A percentile compares a stretch with the other conserved stretches of the same genome.
Evolutionary conservation across 495 filamentous ascomycete genomes (phyloP).

Genomic region (Podospora australis): DNA sequence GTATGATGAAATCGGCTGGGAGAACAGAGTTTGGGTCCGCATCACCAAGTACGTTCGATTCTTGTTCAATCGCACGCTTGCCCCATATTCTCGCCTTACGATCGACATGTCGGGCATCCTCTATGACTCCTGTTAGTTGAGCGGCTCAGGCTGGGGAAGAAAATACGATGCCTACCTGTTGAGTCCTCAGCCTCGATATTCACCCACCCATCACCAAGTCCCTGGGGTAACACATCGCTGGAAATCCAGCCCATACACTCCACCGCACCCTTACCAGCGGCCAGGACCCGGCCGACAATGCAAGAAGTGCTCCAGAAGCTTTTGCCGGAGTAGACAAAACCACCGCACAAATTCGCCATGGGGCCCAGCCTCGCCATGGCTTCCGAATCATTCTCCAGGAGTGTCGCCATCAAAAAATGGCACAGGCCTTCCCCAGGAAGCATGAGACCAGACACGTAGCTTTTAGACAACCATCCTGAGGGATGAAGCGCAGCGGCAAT

Average conservation of each 20-base stretch:
- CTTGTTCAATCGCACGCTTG: conserved; percentile 41
- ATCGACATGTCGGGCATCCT: conserved; percentile 34
- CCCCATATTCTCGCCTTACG: conserved; percentile 44
- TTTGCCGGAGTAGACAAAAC: conserved; percentile 61
- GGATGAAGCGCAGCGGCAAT: conserved; percentile 42
- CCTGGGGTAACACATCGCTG: conserved; percentile 47
- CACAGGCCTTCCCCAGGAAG: conserved; percentile 66
- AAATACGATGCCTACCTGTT: conserved; percentile 31
- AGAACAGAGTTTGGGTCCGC: conserved; percentile 40
- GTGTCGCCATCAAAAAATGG: conserved; percentile 70
- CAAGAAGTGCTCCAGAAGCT: conserved; percentile 82
- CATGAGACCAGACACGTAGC: conserved; percentile 71
- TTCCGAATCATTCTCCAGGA: conserved; percentile 67
- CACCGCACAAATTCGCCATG: conserved; percentile 68
- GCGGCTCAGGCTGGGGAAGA: background rate
- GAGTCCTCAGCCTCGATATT: conserved; percentile 49
- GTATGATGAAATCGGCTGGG: conserved; percentile 53
- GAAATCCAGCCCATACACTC: conserved; percentile 78
- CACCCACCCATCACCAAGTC: conserved; percentile 57
- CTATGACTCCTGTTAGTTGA: conserved; percentile 16
- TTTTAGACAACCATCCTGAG: conserved; percentile 74
- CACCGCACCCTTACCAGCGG: conserved; percentile 54
- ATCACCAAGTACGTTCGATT: conserved; percentile 49
- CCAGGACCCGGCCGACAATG: conserved; percentile 69
- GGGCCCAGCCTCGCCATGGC: conserved; percentile 61